Conservation (phyloP, 257 asterid species). For the Ilex aquifolium region DNA sequence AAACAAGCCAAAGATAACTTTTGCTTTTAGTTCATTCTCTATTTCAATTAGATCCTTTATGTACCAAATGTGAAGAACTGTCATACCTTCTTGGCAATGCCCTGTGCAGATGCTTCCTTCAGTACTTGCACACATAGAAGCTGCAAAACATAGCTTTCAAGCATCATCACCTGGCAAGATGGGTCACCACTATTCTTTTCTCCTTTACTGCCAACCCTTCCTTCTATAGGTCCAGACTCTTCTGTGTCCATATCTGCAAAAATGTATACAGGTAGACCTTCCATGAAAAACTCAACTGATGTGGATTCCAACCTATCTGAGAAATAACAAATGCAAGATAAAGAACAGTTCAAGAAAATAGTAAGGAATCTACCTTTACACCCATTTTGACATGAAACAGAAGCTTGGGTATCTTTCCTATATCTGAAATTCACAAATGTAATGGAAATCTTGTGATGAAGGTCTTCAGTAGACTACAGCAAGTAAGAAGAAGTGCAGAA, state of each 20-base stretch:
- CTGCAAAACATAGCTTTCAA: neutral
- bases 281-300: no score
- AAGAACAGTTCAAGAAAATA: no score
- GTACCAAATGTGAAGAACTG: neutral
- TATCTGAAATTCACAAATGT: constrained; percentile 19
- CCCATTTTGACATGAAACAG: neutral
- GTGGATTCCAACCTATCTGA: no score
- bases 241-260: neutral
- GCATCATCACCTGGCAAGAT: no score
- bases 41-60: neutral
- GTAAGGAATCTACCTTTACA: no score
- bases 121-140: constrained; percentile 1
- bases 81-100: no score
- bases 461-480: no score
- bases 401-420: neutral
- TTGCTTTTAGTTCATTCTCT: neutral
- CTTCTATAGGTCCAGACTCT: neutral
- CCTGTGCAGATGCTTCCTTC: neutral
- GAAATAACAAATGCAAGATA: no score
- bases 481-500: neutral
- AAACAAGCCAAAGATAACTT: no score
- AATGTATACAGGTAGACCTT: neutral
- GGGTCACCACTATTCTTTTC: neutral
- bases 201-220: neutral
- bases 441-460: neutral